These are phyloP conservation scores for Pseudohalonectria lignicola DNA, from an alignment of 2,329 filamentous ascomycete species.

Conservation along the genomic window DNA sequence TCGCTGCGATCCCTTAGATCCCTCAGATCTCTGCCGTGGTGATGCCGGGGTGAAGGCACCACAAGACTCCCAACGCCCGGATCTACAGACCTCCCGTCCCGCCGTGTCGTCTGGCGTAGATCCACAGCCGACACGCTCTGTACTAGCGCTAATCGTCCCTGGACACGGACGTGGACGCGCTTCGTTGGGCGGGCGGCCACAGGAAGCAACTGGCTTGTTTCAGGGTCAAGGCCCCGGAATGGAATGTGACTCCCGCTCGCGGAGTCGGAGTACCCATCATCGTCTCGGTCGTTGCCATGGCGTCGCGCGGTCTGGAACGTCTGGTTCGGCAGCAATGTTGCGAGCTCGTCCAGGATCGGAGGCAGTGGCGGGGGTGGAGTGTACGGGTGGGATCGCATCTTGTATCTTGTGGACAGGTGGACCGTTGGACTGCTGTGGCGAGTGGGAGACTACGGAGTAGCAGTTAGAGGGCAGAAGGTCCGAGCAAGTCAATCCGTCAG, in stretches of 20 bases:
- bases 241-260: not conserved
- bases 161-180: conserved; percentile 22
- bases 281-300: not conserved
- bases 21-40: too few relatives aligned
- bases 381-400: conserved; percentile 15
- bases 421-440: too few relatives aligned
- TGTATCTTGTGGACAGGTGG: too few relatives aligned
- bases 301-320: too few relatives aligned
- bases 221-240: conserved; percentile 2
- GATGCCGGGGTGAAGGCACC: not conserved
- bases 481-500: too few relatives aligned
- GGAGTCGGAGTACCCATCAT: not conserved
- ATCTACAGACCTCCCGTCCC: conserved; percentile 4
- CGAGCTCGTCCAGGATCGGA: conserved; percentile 11
- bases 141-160: conserved; percentile 23
- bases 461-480: too few relatives aligned
- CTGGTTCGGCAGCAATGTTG: conserved; percentile 13
- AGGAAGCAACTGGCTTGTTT: conserved; percentile 19
- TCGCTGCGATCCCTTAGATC: too few relatives aligned
- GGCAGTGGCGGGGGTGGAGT: conserved; percentile 15
- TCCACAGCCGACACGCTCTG: conserved; percentile 21
- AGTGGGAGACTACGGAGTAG: too few relatives aligned
- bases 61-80: conserved; percentile 8
- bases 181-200: conserved; percentile 8
- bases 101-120: conserved; percentile 5